A percentile compares a stretch with the other conserved stretches of the same genome.
phyloP scores from a whole-genome alignment of 352 stramenopile genomes.

The Globisporangium cystogenes region DNA sequence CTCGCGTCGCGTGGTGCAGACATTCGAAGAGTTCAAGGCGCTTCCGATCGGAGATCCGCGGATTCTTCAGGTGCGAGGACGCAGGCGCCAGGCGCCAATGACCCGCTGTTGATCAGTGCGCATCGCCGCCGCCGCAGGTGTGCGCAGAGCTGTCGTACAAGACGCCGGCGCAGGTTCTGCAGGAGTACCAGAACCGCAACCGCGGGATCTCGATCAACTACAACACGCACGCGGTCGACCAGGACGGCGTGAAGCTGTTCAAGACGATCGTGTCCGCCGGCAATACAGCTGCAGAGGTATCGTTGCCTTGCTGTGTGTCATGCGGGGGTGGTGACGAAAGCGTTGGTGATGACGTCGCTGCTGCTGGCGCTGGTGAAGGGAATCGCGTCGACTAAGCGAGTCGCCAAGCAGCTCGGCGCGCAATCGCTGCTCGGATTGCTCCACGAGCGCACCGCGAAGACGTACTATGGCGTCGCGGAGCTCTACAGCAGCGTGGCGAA shows the following conservation, averaged over 20 bases:
- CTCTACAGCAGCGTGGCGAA: conserved; percentile 61
- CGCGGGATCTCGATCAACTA: conserved; percentile 79
- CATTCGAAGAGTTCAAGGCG: conserved; percentile 59
- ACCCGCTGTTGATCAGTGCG: no score
- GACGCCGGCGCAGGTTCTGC: conserved; percentile 79
- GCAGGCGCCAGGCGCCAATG: no score
- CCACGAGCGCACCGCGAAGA: conserved; percentile 38
- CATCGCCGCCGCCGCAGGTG: conserved; percentile 19
- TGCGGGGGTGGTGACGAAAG: neutral
- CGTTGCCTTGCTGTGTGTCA: conserved; percentile 2
- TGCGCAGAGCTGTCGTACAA: conserved; percentile 79
- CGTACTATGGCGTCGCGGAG: conserved; percentile 63
- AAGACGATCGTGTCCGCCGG: conserved; percentile 77
- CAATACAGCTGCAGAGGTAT: conserved; percentile 62
- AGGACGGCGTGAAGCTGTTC: conserved; percentile 59
- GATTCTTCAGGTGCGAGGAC: conserved; percentile 42
- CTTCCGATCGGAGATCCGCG: conserved; percentile 52
- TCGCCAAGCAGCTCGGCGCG: conserved; percentile 73
- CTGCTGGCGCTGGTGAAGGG: conserved; percentile 24
- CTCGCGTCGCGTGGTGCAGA: conserved; percentile 17
- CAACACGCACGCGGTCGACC: conserved; percentile 54
- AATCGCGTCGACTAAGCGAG: conserved; percentile 71
- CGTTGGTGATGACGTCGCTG: neutral
- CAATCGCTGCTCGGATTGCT: conserved; percentile 67
- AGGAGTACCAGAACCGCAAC: conserved; percentile 83